Evolutionary conservation across 441 rosid species (phyloP).

Genomic region (Melastoma candidum): DNA sequence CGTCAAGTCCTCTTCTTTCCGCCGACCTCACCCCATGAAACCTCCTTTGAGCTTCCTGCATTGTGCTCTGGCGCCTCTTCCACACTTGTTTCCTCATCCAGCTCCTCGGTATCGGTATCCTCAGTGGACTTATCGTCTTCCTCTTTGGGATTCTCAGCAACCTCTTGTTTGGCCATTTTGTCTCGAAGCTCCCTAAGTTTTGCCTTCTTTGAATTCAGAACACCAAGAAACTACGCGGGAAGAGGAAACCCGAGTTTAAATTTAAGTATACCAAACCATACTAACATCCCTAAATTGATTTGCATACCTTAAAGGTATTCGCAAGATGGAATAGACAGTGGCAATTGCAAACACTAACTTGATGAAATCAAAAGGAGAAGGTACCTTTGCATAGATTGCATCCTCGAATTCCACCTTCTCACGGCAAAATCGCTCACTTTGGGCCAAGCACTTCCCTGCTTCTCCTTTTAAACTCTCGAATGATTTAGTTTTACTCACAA

Average conservation of each 20-base stretch:
- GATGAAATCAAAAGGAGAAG: background rate
- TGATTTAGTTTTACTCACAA: conserved; percentile 52
- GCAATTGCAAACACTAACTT: background rate
- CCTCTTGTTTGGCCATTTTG: conserved; percentile 32
- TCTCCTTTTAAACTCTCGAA: conserved; percentile 53
- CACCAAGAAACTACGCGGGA: conserved; percentile 42
- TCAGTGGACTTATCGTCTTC: conserved; percentile 50
- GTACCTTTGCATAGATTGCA: conserved; percentile 65
- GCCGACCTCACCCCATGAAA: conserved; percentile 22
- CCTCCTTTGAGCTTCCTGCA: conserved; percentile 25
- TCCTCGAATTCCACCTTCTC: conserved; percentile 66
- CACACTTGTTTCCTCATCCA: conserved; percentile 29
- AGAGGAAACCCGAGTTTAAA: background rate
- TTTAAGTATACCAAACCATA: too few relatives aligned
- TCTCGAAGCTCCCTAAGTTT: conserved; percentile 77
- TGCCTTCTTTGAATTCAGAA: conserved; percentile 70
- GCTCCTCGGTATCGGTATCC: conserved; percentile 38
- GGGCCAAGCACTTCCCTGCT: conserved; percentile 71
- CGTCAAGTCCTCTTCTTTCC: conserved; percentile 31
- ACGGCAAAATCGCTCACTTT: conserved; percentile 44
- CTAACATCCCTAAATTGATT: background rate
- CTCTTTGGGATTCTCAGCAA: conserved; percentile 31
- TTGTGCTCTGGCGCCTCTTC: conserved; percentile 27
- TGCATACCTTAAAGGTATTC: conserved; percentile 1
- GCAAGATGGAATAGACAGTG: background rate